Base-by-base conservation (phyloP, 2,329 filamentous ascomycete species). In the Talaromyces sp. region DNA sequence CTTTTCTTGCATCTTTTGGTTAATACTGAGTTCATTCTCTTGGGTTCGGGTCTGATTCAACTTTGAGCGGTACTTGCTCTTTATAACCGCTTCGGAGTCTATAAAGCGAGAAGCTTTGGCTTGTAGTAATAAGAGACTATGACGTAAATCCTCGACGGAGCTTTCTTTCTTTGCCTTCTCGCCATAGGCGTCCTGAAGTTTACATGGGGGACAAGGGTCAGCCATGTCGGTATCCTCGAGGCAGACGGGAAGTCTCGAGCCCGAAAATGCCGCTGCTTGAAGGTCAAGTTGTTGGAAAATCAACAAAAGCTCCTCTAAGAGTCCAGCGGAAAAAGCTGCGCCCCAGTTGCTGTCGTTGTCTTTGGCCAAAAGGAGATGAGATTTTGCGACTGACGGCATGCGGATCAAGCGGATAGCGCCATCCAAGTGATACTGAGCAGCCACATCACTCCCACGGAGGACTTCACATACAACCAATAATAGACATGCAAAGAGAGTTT, bases 381-480 rank as follows among this genome's bases (percentile, higher is more conserved):
- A 58, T 33, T 23, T 58, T n/a, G 40, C 39, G 35, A 58, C 12
- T 12, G 56, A 58, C 11, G 56, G 56, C 12, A 58, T 58, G 25
- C 25, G 37, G 18, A 58, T 44, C 56, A 58, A 48, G 23, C 33
- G 28, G 11, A 58, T 33, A 3, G 56, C 56, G 31, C 56, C 56
- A n/a, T 58, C 56, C 8, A 58, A 21, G 11, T 58, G 56, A 58
- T 44, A 44, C 18, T 35, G 40, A 46, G 56, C 56, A 28, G 56
- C 56, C n/a, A 48, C 25, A 18, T 58, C 56, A 35, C n/a, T 33
- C 9, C 56, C 56, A 18, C 39, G 42, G 23, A 58, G 56, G 16
- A 48, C 28, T 46, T 58, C 56, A 35, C 28, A 58, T 23, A 58
- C 40, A 11, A 58, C 16, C 23, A 58, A 48, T n/a, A 58, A 16